Evolutionary conservation across 2,329 filamentous ascomycete genomes (phyloP), one percentile per base, ranked within the genome.

Genomic region (Microcyclospora tardicrescens): DNA sequence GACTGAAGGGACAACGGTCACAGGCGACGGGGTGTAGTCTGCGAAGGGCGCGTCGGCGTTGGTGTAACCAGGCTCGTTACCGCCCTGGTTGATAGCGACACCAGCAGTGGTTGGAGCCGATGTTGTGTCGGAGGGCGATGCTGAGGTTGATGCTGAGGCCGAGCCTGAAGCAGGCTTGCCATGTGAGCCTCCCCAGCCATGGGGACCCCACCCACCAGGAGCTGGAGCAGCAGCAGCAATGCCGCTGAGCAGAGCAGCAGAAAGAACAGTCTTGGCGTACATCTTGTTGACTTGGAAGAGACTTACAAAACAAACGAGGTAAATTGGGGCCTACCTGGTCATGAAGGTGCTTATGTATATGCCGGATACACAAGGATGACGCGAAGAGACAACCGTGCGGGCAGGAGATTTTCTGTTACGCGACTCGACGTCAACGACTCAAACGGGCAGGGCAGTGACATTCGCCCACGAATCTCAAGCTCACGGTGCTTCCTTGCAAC

Each of bases 21-120:
- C 39, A 29, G 58, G 50, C 6, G 55, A 51, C 14, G 54, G 54
- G 40, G 60, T 55, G 13, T 57, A 46, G 32, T 43, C 46, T 6
- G 55, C 57, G 51, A 63, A 65, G 15, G 63, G 59, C 28, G 63
- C 63, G 51, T 66, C 60, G 8, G 60, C 66, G 43, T 63, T 54
- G 14, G 54, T 58, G 55, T 69, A 70, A 31, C 66, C 66, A 39
- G 64, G 37, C 5, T 59, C 47, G 30, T 50, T 47, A 40, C 50
- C 52, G 34, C 15, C 35, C 43, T 56, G 50, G 35, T 54, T 44
- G 13, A 42, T 45, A 28, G 51, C 52, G 13, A 37, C 46, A 15
- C 32, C 12, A 11, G 41, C 38, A 28, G 19, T 24, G 19, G 19
- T 24, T 24, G 19, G 5, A 24, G 19, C 19, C 4, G 30, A 32